Evolutionary conservation across 1,284 basidiomycete genomes (phyloP).

Genomic region (Puccinia triticina): DNA sequence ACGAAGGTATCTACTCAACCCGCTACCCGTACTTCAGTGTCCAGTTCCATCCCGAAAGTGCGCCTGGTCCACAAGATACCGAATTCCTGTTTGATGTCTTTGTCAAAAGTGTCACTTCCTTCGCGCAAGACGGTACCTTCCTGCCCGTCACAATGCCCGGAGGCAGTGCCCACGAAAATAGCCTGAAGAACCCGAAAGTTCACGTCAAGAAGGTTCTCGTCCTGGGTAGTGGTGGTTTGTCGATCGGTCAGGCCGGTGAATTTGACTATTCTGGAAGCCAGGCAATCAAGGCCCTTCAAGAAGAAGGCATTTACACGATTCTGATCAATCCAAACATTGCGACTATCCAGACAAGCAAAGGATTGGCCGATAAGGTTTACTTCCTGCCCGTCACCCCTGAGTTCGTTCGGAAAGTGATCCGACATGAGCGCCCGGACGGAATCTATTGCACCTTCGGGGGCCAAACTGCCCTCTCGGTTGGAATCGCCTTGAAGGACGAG

Average conservation of each 20-base stretch:
- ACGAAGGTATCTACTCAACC: conserved; percentile 90
- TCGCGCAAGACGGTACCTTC: conserved; percentile 63
- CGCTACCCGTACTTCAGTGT: conserved; percentile 91
- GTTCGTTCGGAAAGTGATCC: conserved; percentile 96
- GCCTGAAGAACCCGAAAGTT: conserved; percentile 73
- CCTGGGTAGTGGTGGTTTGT: conserved; percentile 94
- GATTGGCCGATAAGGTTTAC: conserved; percentile 98
- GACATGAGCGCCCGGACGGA: conserved; percentile 96
- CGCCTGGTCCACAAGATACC: conserved; percentile 96
- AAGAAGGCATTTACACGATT: conserved; percentile 98
- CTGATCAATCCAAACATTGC: conserved; percentile 99
- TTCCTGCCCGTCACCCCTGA: conserved; percentile 98
- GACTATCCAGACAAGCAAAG: conserved; percentile 97
- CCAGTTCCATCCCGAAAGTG: conserved; percentile 99
- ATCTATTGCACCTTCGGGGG: conserved; percentile 99
- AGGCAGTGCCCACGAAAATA: conserved; percentile 81
- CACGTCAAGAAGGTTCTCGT: conserved; percentile 89
- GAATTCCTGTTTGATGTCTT: conserved; percentile 99
- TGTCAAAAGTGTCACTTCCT: conserved; percentile 81
- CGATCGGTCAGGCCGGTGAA: conserved; percentile 97
- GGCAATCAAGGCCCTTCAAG: conserved; percentile 97
- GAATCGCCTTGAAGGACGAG: conserved; percentile 96
- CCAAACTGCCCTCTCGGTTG: conserved; percentile 94
- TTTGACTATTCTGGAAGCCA: conserved; percentile 99
- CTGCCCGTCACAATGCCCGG: conserved; percentile 82